Evolutionary conservation across 371 early-diverging fungal species (phyloP), one percentile per base, ranked within the genome.

Genomic region (Blakeslea trispora): DNA sequence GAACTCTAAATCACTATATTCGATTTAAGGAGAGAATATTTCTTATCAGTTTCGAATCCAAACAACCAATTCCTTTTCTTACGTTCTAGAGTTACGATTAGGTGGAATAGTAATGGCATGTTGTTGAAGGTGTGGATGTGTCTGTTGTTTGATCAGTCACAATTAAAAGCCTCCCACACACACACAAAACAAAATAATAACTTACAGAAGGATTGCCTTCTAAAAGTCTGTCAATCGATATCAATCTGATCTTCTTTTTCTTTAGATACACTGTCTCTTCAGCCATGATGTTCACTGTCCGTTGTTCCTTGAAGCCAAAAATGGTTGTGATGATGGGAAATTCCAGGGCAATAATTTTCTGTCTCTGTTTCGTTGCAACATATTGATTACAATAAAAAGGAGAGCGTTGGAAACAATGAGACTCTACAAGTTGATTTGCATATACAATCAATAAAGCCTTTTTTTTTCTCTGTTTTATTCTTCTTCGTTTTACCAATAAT

Each of bases 361-460:
- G 57, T 17, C 53, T 65, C 57, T 65, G 78, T 46, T 79, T 81
- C 3, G 81, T 64, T 21, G 81, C 74, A 59, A 75, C 77, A 46
- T 61, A 83, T 66, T 85, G 85, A 23, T 74, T 81, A 48, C 69
- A 74, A 50, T 69, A 85, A 61, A 83, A 85, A 22, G 85, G 85
- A 39, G 85, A 85, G 0, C 76, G 74, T 22, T 69, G 80, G 63
- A 81, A 77, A 32, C 79, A 79, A 60, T 85, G 85, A 9, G 83
- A 75, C 23, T 85, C 85, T 85, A 72, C 35, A 48, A 45, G 28
- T 28, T 28, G 3, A 28, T 5, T 28, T 28, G 28, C 28, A 7
- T n/a, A n/a, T n/a, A n/a, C n/a, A n/a, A n/a, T n/a, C n/a, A n/a
- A n/a, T n/a, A n/a, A n/a, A n/a, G n/a, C n/a, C n/a, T 14, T 6